Evolutionary conservation across 306 rosid species (phyloP).

Genomic region (Echinosophora koreensis): DNA sequence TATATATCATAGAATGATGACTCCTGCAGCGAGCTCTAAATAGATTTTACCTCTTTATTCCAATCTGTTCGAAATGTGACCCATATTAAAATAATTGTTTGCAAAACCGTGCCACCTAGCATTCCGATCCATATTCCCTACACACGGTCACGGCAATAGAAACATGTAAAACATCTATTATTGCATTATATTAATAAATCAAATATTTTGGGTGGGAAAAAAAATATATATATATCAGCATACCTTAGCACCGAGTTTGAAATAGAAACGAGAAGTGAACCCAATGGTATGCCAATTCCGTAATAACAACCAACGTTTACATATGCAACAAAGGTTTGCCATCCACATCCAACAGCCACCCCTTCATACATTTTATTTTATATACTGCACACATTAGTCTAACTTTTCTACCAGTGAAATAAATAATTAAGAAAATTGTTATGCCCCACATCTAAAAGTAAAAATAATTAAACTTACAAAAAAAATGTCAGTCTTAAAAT

Average conservation of each 20-base stretch:
- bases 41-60: slow-evolving; percentile 68
- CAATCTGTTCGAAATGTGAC: slow-evolving; percentile 73
- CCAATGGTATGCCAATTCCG: slow-evolving; percentile 78
- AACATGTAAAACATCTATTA: too few relatives aligned
- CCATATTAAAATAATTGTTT: slow-evolving; percentile 71
- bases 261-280: slow-evolving; percentile 75
- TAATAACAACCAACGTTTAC: slow-evolving; percentile 81
- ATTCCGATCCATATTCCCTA: slow-evolving; percentile 91
- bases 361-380: slow-evolving; percentile 50
- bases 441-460: neutral
- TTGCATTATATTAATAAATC: neutral
- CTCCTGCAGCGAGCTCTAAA: neutral
- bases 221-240: neutral
- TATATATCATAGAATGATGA: neutral
- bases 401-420: neutral
- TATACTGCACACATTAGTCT: neutral
- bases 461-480: neutral
- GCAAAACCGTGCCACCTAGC: slow-evolving; percentile 69
- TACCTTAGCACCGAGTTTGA: slow-evolving; percentile 78
- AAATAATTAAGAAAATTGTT: neutral
- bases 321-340: slow-evolving; percentile 90
- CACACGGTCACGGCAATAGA: neutral
- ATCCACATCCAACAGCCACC: slow-evolving; percentile 97
- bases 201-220: neutral
- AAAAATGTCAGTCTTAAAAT: too few relatives aligned